Conservation (phyloP, 176 grass and related monocot species). For the Leersia perrieri region DNA sequence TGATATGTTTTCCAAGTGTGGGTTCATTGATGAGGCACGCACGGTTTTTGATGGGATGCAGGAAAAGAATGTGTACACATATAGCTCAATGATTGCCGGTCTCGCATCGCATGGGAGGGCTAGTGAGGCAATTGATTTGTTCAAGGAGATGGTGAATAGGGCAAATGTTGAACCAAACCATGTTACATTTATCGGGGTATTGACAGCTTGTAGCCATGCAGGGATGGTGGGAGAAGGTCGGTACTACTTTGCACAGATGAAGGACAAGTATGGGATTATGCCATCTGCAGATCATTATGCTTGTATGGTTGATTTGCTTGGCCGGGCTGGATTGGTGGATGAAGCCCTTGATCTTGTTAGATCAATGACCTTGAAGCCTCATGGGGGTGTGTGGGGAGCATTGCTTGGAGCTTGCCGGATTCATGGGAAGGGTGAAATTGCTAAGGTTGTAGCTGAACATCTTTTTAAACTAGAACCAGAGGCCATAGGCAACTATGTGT, state of each 20-base stretch:
- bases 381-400: conserved; percentile 64
- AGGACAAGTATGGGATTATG: conserved; percentile 57
- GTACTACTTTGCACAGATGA: conserved; percentile 63
- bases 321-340: conserved; percentile 59
- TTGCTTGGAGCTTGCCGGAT: conserved; percentile 62
- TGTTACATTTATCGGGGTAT: conserved; percentile 60
- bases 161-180: conserved; percentile 51
- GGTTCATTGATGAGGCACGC: conserved; percentile 49
- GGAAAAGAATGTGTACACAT: conserved; percentile 60
- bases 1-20: conserved; percentile 67
- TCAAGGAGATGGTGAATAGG: conserved; percentile 50
- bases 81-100: conserved; percentile 61
- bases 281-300: conserved; percentile 69
- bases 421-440: conserved; percentile 53
- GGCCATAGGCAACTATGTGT: conserved; percentile 60
- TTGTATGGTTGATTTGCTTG: conserved; percentile 81
- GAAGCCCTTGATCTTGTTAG: conserved; percentile 62
- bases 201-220: conserved; percentile 63
- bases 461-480: conserved; percentile 72
- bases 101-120: conserved; percentile 50
- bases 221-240: conserved; percentile 69
- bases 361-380: conserved; percentile 54
- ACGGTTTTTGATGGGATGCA: conserved; percentile 44
- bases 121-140: conserved; percentile 48
- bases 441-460: conserved; percentile 55